Evolutionary conservation across 2,329 filamentous ascomycete species (phyloP), one percentile per base, ranked within the genome.

Genomic region (Talaromyces sp.): DNA sequence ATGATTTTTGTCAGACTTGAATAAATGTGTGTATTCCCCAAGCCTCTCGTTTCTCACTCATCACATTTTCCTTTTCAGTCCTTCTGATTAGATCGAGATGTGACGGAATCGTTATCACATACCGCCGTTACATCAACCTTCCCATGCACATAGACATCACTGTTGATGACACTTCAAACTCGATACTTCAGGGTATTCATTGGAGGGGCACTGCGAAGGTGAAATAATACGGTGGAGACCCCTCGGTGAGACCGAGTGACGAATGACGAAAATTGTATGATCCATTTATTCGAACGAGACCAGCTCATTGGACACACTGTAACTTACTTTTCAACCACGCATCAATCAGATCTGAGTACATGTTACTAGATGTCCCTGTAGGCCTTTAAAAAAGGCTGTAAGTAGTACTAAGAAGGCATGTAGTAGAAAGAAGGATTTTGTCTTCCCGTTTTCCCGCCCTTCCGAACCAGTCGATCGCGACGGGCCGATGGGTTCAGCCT

Each of bases 381-480:
- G 9, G n/a, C 7, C 16, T 40, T 6, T 7, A 39, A 14, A 3
- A 28, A 3, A 28, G 28, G 3, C 6, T 3, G 28, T 28, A 28
- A 28, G 28, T 28, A 28, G 3, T 28, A 40, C 16, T 7, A 40
- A n/a, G n/a, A 42, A 44, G n/a, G 21, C 18, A 55, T 61, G 59
- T 61, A 46, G 59, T 61, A 54, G 25, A 61, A 61, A 61, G 58
- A 61, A 61, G 50, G 18, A 39, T 40, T 39, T 44, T 44, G 33
- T 42, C 46, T 55, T 61, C 59, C 57, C 57, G 57, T 50, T 50
- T 60, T 61, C 58, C 60, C 60, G 60, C 54, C 28, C 39, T 62
- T 57, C 60, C 60, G 60, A 57, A 57, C 60, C 60, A 62, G 60
- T 62, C 52, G 60, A 62, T 62, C 60, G 21, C 33, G 52, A 62